These are phyloP conservation scores for Euphrasia confusa DNA, from an alignment of 257 asterid genomes.

Conservation along the genomic window DNA sequence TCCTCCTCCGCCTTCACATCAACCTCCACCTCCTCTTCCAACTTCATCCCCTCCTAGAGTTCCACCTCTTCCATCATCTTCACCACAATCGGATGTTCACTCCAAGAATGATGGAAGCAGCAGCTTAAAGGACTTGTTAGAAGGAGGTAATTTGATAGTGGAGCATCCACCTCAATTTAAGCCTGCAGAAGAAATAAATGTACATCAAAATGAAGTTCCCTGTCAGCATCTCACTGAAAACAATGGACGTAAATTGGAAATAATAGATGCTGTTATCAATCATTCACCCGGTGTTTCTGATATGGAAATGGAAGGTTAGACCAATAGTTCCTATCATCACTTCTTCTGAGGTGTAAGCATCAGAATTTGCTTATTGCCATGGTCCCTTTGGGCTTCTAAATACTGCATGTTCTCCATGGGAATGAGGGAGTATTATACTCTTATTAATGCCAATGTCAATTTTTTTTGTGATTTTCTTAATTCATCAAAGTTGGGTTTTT, in stretches of 20 bases:
- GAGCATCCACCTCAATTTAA: constrained; percentile 33
- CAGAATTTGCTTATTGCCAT: constrained; percentile 15
- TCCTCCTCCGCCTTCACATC: constrained; percentile 34
- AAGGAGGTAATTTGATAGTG: constrained; percentile 25
- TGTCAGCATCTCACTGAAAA: constrained; percentile 33
- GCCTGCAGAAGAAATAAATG: constrained; percentile 30
- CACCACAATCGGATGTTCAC: constrained; percentile 35
- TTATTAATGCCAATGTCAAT: no score
- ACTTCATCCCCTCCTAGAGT: constrained; percentile 48
- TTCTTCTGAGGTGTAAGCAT: constrained; percentile 23
- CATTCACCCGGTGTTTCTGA: constrained; percentile 64
- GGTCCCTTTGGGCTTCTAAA: constrained; percentile 14
- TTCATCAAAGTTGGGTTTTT: neutral
- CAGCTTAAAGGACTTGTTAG: constrained; percentile 18
- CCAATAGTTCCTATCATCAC: constrained; percentile 18
- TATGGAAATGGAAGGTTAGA: constrained; percentile 96
- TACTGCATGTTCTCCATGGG: constrained; percentile 7
- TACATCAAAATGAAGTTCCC: constrained; percentile 26
- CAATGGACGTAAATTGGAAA: constrained; percentile 32
- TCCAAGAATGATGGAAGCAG: constrained; percentile 26
- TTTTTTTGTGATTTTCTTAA: neutral
- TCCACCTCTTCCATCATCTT: constrained; percentile 56
- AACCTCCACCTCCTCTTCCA: constrained; percentile 47
- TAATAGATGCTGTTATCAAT: constrained; percentile 32
- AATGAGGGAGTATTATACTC: no score